Base-by-base conservation (phyloP, 495 filamentous ascomycete genomes). In the Penicillium crystallinum region DNA sequence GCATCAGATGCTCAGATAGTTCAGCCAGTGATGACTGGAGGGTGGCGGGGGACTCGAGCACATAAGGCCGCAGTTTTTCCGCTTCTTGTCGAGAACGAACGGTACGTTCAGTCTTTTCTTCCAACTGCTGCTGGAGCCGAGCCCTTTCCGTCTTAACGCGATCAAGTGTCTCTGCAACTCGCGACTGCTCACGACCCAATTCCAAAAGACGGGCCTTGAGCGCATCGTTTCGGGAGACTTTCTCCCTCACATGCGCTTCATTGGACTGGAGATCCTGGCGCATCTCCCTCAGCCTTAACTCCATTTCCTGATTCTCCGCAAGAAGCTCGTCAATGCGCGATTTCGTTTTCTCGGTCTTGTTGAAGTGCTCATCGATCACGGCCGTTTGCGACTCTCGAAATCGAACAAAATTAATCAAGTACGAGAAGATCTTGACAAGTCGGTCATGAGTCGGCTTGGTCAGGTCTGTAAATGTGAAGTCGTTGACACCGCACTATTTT, bases 341-440 rank as follows among this genome's bases (percentile, higher is more conserved):
- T 69, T 95, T 96, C 0, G 87, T 90, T 52, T 77, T 81, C 66
- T 97, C 90, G 15, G 88, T 79, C 58, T 88, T 89, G 74, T 95
- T 90, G 73, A 90, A 92, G 67, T 97, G 89, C 64, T 91, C 86
- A 57, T 93, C 89, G 41, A 97, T 96, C 2, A 90, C 80, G 12
- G 75, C 70, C 6, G 87, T 89, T 70, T 96, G 91, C 49, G 84
- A 88, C 72, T 96, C 91, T 54, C 95, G 88, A 71, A 97, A 98
- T 42, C 93, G 82, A 44, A 96, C 90, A 70, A 98, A 98, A 71
- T 98, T 98, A 71, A 98, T 97, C 46, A 97, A 77, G 64, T 96
- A 97, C 23, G 87, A 92, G 61, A 97, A 91, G 52, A 97, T 91
- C 69, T 89, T 90, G 53, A 89, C 85, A 5, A 98, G 80, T 46